Conservation (phyloP, 495 filamentous ascomycete species). For the Cetradonia linearis region DNA sequence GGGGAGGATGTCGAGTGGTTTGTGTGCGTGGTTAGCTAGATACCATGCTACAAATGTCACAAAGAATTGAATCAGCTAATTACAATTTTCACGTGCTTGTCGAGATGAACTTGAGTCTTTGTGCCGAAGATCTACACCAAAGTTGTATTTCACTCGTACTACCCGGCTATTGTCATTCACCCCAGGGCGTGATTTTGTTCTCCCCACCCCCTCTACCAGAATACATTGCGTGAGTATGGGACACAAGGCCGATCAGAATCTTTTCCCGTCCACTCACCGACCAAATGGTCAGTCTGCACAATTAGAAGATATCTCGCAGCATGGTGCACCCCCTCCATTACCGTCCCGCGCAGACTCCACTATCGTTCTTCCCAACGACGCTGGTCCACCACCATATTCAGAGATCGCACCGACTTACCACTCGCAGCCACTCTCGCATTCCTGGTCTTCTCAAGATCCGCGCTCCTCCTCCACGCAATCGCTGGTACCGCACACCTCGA, state of each 20-base stretch:
- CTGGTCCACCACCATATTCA: constrained; percentile 17
- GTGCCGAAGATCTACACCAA: neutral
- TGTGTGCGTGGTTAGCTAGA: constrained; percentile 7
- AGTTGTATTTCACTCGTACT: neutral
- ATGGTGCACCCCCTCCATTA: constrained; percentile 2
- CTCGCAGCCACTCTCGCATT: constrained; percentile 14
- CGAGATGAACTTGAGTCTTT: neutral
- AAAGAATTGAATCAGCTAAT: constrained; percentile 1
- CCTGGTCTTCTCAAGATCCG: constrained; percentile 40
- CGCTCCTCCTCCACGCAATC: constrained; percentile 56
- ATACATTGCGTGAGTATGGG: constrained; percentile 14
- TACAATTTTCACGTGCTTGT: neutral
- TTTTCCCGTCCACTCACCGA: constrained; percentile 1
- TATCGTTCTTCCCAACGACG: neutral
- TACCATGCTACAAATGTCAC: constrained; percentile 13
- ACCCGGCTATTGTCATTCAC: constrained; percentile 1
- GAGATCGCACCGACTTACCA: constrained; percentile 11
- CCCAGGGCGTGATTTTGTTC: neutral
- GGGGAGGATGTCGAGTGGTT: neutral
- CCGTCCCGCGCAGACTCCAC: neutral
- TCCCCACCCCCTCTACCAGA: neutral
- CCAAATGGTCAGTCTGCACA: neutral
- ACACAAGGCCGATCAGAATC: constrained; percentile 18
- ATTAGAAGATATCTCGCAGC: neutral
- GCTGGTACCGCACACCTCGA: constrained; percentile 40